Percentiles rank a stretch among this genome's conserved stretches.
Evolutionary conservation across 2,329 filamentous ascomycete genomes (phyloP).

Genomic region (Ramularia endophylla): DNA sequence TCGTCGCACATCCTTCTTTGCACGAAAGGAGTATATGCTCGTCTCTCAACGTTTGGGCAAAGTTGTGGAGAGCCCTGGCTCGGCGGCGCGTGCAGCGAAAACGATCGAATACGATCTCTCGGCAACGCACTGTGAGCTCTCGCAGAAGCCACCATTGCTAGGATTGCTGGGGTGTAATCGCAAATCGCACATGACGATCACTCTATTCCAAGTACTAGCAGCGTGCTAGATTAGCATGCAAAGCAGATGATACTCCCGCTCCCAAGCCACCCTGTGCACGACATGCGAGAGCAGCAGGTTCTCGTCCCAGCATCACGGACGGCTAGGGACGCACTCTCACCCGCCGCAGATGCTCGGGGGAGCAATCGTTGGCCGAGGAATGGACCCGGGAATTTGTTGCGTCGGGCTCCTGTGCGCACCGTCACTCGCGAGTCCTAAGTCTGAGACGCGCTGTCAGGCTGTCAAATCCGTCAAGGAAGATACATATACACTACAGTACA

Average conservation of each 20-base stretch:
- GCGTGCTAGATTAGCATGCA: conserved; percentile 15
- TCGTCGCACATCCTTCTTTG: conserved; percentile 17
- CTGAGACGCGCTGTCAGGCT: conserved; percentile 5
- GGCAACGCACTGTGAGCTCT: no score
- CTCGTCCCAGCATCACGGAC: conserved; percentile 16
- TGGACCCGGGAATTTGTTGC: conserved; percentile 9
- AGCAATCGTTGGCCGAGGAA: conserved; percentile 19
- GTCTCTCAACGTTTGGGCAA: neutral
- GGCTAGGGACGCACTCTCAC: conserved; percentile 16
- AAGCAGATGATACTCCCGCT: conserved; percentile 12
- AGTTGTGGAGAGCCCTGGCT: neutral
- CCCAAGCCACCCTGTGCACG: conserved; percentile 18
- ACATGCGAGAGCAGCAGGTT: conserved; percentile 17
- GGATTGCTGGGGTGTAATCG: no score
- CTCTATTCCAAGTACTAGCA: conserved; percentile 11
- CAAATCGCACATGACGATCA: conserved; percentile 20
- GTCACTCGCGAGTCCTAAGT: neutral
- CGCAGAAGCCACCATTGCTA: no score
- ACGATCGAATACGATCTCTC: no score
- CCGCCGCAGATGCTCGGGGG: conserved; percentile 22
- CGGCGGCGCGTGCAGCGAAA: conserved; percentile 7
- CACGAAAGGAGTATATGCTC: conserved; percentile 17
- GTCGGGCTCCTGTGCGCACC: no score
- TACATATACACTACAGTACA: conserved; percentile 1
- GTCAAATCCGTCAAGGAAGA: neutral